Evolutionary conservation across 495 filamentous ascomycete species (phyloP), one percentile per base, ranked within the genome.

Genomic region (Thozetella sp.): DNA sequence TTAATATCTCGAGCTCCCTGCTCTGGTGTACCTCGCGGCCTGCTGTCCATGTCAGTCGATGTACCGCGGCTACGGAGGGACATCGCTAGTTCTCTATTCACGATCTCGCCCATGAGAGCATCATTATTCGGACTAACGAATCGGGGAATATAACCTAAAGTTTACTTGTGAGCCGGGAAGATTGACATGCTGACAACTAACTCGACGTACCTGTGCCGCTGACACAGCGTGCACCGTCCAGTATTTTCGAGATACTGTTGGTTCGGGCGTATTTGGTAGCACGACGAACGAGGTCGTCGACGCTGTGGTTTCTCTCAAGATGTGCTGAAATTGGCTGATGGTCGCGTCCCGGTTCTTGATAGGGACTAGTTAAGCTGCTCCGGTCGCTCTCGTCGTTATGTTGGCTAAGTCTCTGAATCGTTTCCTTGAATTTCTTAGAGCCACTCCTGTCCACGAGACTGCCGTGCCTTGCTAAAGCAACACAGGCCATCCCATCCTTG

Each of bases 401-500:
- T 53, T 37, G 61, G 51, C 67, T 70, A 17, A 74, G 22, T 30
- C 61, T 60, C 50, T 71, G 67, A 27, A 78, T 30, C 54, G 45
- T 63, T 17, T 71, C 71, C n/a, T 69, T 64, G 53, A 79, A 72
- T 12, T 63, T 54, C 50, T 70, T 69, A 45, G 62, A 65, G 0
- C 63, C 67, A 15, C 60, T 68, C 11, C 75, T 74, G 51, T 79
- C 68, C 12, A 80, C 63, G 20, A 76, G 53, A 45, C 77, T 81
- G 27, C 69, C 74, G 1, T 75, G 70, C 22, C 82, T 69, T 1
- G 78, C 76, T 22, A 83, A 50, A 0, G 72, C 65, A 0, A 84
- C 80, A 9, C 70, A 70, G 48, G 76, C 78, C 51, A 83, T 65
- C 15, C 81, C 81, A 53, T 78, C 73, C 24, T 72, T 72, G 34